Evolutionary conservation across 176 grass and related monocot genomes (phyloP), one percentile per base, ranked within the genome.

Genomic region (Avena atlantica): DNA sequence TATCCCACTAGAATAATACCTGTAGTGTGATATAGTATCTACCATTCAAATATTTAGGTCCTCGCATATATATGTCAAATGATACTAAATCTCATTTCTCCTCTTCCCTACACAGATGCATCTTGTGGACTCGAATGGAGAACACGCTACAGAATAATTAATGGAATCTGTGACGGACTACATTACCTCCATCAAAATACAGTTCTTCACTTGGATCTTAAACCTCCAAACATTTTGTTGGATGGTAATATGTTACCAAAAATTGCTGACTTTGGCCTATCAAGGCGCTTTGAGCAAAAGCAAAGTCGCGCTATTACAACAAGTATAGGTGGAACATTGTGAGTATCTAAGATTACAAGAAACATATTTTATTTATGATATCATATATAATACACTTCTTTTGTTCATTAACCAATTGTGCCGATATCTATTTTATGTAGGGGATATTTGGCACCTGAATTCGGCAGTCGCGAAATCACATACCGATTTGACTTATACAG

Each of bases 201-300:
- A 23, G 7, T 74, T 74, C 2, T 74, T 15, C 71, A 74, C 12
- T 8, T 74, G 44, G 71, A 74, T 24, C 71, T 74, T 74, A 74
- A 74, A 50, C 71, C 71, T 44, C 34, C 68, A 44, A 70, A 70
- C 3, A 70, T 70, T 42, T 70, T 70, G 17, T n/a, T 70, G 17
- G 71, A 74, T 50, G 0, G 20, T 50, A 74, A 50, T 25, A 49
- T 74, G 71, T 1, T 74, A 15, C 71, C 71, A 0, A 74, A 74
- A 72, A 72, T 72, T n/a, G 2, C 70, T 0, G 70, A 74, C 0
- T 74, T 74, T 24, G 70, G 42, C 20, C 1, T 74, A 25, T 14
- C 71, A 74, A 7, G 44, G 0, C 0, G 16, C 4, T 70, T 70
- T 70, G 68, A 44, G 2, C 3, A 44, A 44, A 70, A 12, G 2